Evolutionary conservation across 345 rosid species (phyloP).

Genomic region (Excoecaria agallocha): DNA sequence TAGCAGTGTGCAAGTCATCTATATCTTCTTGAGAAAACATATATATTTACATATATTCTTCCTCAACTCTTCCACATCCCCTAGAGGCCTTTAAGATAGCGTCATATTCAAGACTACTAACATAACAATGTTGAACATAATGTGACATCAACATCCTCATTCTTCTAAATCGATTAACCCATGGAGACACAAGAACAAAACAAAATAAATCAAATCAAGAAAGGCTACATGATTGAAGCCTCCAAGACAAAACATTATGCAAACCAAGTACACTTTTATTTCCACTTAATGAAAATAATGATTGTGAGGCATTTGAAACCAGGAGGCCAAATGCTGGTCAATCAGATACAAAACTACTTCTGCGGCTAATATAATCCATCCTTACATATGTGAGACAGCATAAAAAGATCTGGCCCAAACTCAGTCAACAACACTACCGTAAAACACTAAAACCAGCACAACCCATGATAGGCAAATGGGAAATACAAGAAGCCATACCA

Average conservation of each 20-base stretch:
- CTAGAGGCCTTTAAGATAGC: too few relatives aligned
- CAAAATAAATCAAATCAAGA: background rate
- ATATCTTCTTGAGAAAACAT: too few relatives aligned
- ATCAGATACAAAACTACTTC: background rate
- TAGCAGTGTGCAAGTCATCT: background rate
- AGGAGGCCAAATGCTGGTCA: background rate
- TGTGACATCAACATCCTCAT: background rate
- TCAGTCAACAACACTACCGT: background rate
- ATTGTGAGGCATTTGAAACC: background rate
- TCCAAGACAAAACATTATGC: background rate
- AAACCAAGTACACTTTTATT: background rate
- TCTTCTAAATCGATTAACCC: background rate
- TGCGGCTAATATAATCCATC: background rate
- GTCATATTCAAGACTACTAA: too few relatives aligned
- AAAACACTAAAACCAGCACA: background rate
- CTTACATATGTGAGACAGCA: background rate
- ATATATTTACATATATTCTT: too few relatives aligned
- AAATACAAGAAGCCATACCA: conserved; percentile 41
- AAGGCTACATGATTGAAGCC: background rate
- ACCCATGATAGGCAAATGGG: background rate
- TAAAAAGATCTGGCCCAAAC: background rate
- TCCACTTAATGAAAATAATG: background rate
- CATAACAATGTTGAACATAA: too few relatives aligned
- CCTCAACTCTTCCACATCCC: too few relatives aligned
- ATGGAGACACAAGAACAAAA: background rate